Evolutionary conservation across 1,139 yeast genomes (phyloP).

Genomic region (Candida tunisiensis): DNA sequence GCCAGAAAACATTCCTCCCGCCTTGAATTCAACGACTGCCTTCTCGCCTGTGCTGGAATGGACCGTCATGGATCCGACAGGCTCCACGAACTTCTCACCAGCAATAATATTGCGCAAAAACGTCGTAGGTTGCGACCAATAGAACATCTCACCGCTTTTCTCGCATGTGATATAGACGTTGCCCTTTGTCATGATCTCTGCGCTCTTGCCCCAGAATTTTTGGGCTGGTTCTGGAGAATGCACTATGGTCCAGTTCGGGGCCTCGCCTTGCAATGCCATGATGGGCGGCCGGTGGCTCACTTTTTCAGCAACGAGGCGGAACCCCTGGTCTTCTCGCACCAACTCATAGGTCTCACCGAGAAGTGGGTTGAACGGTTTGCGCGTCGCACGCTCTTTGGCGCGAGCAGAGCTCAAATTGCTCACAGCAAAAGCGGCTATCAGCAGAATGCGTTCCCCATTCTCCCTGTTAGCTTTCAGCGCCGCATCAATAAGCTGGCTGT

Average conservation of each 20-base stretch:
- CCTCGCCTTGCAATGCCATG: constrained; percentile 65
- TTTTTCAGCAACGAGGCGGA: constrained; percentile 59
- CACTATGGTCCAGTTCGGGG: constrained; percentile 55
- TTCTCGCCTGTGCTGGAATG: constrained; percentile 50
- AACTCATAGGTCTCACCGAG: constrained; percentile 78
- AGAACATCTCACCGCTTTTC: constrained; percentile 51
- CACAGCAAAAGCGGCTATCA: constrained; percentile 72
- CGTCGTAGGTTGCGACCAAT: constrained; percentile 74
- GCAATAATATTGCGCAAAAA: constrained; percentile 76
- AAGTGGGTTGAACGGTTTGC: constrained; percentile 89
- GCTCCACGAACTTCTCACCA: constrained; percentile 93
- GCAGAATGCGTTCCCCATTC: constrained; percentile 41
- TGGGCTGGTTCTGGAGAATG: constrained; percentile 71
- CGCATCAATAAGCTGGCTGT: constrained; percentile 44
- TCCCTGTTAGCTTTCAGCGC: constrained; percentile 30
- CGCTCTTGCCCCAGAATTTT: constrained; percentile 90
- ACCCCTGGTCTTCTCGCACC: constrained; percentile 61
- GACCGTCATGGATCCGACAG: constrained; percentile 51
- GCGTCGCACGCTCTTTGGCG: constrained; percentile 51
- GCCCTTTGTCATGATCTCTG: constrained; percentile 71
- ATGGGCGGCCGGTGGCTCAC: constrained; percentile 72
- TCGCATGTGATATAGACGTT: constrained; percentile 35
- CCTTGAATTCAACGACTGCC: constrained; percentile 57
- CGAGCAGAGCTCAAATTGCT: constrained; percentile 56
- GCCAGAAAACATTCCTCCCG: constrained; percentile 63